Base-by-base conservation (phyloP, 139 green algal species). In the Chlorella sorokiniana region DNA sequence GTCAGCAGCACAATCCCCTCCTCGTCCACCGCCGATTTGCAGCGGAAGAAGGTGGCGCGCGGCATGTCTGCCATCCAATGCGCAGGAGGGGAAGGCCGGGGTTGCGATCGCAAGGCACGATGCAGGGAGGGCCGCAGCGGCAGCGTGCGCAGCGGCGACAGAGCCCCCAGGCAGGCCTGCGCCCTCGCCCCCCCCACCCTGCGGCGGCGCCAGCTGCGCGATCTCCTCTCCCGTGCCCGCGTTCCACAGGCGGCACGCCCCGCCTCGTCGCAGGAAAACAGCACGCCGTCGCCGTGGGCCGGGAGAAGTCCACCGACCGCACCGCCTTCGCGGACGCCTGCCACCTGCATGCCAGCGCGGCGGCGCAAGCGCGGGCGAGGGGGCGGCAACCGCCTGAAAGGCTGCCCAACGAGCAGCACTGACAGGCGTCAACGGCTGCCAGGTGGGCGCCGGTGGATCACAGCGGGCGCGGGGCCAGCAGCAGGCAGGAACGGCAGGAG, bases 31-130 rank as follows among this genome's bases (percentile, higher is more conserved):
- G 61, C 42, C 23, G 84, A 67, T 16, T 79, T 69, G 78, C 84
- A 88, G 27, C 70, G 68, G 72, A 88, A 88, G 64, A 88, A 76
- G 38, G 78, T 76, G 40, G 69, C 54, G 27, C 80, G 64, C n/a
- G 84, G 80, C 63, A 86, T 80, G 62, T 88, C 84, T 79, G 80
- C 73, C n/a, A n/a, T n/a, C n/a, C n/a, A n/a, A 40, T 0, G 1
- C 2, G 18, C 0, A n/a, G 40, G 38, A 52, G 67, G 3, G 2
- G 35, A 8, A 71, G n/a, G 35, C 35, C n/a, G n/a, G n/a, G n/a
- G n/a, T n/a, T n/a, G n/a, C n/a, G n/a, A n/a, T n/a, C n/a, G n/a
- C n/a, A n/a, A n/a, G n/a, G n/a, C n/a, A n/a, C n/a, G n/a, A n/a
- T n/a, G n/a, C n/a, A n/a, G n/a, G n/a, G n/a, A n/a, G n/a, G n/a